Percentiles rank a stretch among this genome's conserved stretches.
Evolutionary conservation across 1,284 basidiomycete species (phyloP).

Genomic region (Mrakiaceae sp.): DNA sequence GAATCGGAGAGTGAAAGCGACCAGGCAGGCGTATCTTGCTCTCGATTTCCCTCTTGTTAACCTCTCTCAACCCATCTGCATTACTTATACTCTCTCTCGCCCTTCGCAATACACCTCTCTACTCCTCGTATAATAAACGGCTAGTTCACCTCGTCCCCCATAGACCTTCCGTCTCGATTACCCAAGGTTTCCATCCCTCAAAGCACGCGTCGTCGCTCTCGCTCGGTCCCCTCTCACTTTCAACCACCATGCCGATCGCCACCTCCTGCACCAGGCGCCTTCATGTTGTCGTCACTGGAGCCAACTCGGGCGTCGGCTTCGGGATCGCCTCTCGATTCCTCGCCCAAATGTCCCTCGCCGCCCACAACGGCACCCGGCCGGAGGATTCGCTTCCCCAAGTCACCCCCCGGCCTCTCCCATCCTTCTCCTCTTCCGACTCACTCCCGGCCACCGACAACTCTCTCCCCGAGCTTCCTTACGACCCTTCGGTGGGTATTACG

Average conservation of each 20-base stretch:
- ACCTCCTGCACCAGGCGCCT: background rate
- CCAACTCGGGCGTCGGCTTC: conserved; percentile 74
- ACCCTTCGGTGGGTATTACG: conserved; percentile 39
- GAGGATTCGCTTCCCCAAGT: conserved; percentile 20
- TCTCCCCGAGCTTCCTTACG: conserved; percentile 27
- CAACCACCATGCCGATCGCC: background rate
- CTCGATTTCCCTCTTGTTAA: no score
- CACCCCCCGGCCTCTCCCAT: background rate
- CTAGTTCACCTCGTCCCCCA: no score
- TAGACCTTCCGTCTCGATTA: no score
- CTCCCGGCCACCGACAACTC: background rate
- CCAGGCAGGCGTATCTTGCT: no score
- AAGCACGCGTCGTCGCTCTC: background rate
- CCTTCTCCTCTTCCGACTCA: conserved; percentile 7
- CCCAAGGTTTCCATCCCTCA: no score
- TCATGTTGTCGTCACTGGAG: conserved; percentile 50
- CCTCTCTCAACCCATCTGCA: no score
- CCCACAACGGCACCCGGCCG: conserved; percentile 22
- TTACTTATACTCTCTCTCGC: no score
- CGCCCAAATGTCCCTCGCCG: conserved; percentile 47
- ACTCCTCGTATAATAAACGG: no score
- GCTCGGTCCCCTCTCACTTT: background rate
- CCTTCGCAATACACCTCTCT: no score
- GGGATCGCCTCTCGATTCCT: conserved; percentile 74
- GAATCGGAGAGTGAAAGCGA: no score